Evolutionary conservation across 2,329 filamentous ascomycete species (phyloP).

Genomic region (Tolypocladium nubicola): DNA sequence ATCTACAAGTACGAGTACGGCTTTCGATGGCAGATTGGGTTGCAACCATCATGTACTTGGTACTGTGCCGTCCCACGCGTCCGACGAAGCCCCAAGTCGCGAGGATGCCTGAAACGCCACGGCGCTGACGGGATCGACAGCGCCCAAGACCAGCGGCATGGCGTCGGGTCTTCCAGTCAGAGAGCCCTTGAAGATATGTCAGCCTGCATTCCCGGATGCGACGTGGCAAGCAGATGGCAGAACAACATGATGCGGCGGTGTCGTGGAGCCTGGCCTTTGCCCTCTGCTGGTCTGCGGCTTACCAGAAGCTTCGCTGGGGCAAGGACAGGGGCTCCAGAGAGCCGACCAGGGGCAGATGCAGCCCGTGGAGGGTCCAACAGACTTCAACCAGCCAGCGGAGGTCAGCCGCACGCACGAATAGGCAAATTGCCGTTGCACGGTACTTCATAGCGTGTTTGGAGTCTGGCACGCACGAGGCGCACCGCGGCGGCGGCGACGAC

Average conservation of each 20-base stretch:
- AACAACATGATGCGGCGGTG: not conserved
- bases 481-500: not conserved
- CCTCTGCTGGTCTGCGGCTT: not conserved
- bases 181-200: not conserved
- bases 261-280: not conserved
- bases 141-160: not conserved
- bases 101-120: not conserved
- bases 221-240: not conserved
- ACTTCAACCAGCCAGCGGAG: not conserved
- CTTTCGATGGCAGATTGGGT: not conserved
- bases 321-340: not conserved
- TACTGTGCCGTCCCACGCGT: not conserved
- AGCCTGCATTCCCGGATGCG: not conserved
- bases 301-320: not conserved
- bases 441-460: not conserved
- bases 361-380: not conserved
- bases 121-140: not conserved
- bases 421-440: not conserved
- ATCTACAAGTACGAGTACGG: not conserved
- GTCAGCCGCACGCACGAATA: not conserved
- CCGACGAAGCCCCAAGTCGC: not conserved
- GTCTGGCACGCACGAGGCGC: not conserved
- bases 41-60: not conserved
- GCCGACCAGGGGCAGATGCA: not conserved
- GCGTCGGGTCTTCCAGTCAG: not conserved